Base-by-base conservation (phyloP, 768 basidiomycete genomes). In the Trametes meyenii region DNA sequence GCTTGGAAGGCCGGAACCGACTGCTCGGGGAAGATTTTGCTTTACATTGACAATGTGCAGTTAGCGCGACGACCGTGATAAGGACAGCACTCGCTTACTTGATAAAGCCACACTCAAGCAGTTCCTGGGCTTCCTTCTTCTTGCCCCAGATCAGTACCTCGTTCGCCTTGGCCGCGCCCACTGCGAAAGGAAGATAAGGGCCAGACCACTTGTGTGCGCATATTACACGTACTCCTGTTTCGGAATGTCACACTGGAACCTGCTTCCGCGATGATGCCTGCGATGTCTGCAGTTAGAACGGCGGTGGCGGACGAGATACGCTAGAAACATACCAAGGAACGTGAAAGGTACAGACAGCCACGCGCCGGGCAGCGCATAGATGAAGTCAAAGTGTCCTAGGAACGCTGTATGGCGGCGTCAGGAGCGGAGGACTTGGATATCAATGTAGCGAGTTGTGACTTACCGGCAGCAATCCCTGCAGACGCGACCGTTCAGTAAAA, bases 361-460 rank as follows among this genome's bases (percentile, higher is more conserved):
- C 0, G 76, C 80, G 58, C 78, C 75, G 2, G 85, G 83, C 61
- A 89, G 71, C 24, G 83, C 79, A 64, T 88, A 90, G 26, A 91
- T 85, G 65, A 91, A 88, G 71, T 91, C 89, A 61, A 89, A 89
- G 60, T 87, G 82, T 1, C 88, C 87, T n/a, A 88, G 73, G 66
- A 85, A 83, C 2, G 84, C 88, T 87, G 54, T 24, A 62, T 24
- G 21, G 13, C 6, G 23, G 7, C 13, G 6, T 13, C 17, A 21
- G 14, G n/a, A 16, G 24, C 11, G 6, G 5, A 17, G 12, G 16
- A 43, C 23, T 33, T 12, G 5, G 12, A 29, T 26, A 4, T 26
- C 21, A 50, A 2, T 14, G 14, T 19, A 42, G 23, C 14, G 19
- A 44, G 39, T 51, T 53, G 42, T 66, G 45, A 59, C 56, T 2